Evolutionary conservation across 495 filamentous ascomycete genomes (phyloP).

Genomic region (Penicillium daleae): DNA sequence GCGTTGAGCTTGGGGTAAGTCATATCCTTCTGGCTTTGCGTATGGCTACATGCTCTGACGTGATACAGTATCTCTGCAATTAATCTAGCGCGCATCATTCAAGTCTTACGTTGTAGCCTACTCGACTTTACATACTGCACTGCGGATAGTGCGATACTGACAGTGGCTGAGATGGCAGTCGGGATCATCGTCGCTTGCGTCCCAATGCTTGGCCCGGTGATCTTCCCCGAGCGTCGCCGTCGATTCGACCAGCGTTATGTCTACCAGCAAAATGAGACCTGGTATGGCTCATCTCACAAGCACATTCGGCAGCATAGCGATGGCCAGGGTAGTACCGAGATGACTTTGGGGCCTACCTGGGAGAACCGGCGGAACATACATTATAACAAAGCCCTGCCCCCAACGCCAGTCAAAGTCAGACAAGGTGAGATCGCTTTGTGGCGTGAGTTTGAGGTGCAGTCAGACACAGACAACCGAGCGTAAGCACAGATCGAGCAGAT

Average conservation of each 20-base stretch:
- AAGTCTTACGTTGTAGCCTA: constrained; percentile 16
- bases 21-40: background rate
- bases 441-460: constrained; percentile 5
- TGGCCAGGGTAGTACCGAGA: background rate
- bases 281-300: background rate
- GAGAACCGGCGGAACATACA: background rate
- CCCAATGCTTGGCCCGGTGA: constrained; percentile 22
- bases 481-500: background rate
- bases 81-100: constrained; percentile 26
- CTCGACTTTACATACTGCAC: constrained; percentile 19
- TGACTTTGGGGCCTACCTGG: background rate
- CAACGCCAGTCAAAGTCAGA: background rate
- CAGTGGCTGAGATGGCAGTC: constrained; percentile 20
- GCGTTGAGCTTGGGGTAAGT: constrained; percentile 24
- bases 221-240: constrained; percentile 14
- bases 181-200: constrained; percentile 24
- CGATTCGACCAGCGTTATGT: background rate
- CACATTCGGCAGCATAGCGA: background rate
- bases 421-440: constrained; percentile 2
- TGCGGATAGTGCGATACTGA: constrained; percentile 19
- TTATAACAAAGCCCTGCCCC: background rate
- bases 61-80: constrained; percentile 14
- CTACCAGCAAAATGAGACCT: background rate
- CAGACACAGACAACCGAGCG: background rate
- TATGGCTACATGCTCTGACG: background rate